phyloP scores from a whole-genome alignment of 1,284 basidiomycete genomes.

The Xanthoconium separans region DNA sequence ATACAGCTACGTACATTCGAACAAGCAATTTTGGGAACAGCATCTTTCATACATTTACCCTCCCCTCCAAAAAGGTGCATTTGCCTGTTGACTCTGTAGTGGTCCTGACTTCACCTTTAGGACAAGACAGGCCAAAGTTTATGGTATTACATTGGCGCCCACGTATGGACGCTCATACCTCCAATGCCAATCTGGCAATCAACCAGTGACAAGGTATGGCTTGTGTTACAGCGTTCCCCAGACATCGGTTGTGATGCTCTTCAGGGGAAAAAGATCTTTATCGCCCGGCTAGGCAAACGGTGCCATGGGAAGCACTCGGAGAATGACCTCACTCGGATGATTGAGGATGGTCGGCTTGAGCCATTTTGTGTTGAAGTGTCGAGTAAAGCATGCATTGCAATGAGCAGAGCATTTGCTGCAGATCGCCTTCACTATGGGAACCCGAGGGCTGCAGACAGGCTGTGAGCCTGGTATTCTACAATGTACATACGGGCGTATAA shows the following conservation, averaged over 20 bases:
- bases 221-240: not conserved
- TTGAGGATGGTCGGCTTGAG: conserved; percentile 37
- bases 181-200: conserved; percentile 37
- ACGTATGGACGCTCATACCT: conserved; percentile 37
- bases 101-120: conserved; percentile 23
- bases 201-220: conserved; percentile 36
- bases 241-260: not conserved
- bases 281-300: conserved; percentile 36
- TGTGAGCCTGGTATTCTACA: not conserved
- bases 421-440: conserved; percentile 19
- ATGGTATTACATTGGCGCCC: conserved; percentile 49
- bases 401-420: conserved; percentile 28
- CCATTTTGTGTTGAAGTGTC: conserved; percentile 43
- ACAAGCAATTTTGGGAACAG: conserved; percentile 15
- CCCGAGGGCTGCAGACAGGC: conserved; percentile 1
- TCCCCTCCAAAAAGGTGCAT: conserved; percentile 40
- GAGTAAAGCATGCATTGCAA: conserved; percentile 22
- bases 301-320: conserved; percentile 25
- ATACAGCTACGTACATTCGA: conserved; percentile 36
- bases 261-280: conserved; percentile 36
- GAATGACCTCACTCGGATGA: conserved; percentile 30
- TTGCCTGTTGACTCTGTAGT: not conserved
- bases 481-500: not conserved
- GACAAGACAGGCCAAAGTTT: conserved; percentile 21
- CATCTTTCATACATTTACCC: conserved; percentile 47